Base-by-base conservation (phyloP, 75 land plant species). In the Picea sitchensis region DNA sequence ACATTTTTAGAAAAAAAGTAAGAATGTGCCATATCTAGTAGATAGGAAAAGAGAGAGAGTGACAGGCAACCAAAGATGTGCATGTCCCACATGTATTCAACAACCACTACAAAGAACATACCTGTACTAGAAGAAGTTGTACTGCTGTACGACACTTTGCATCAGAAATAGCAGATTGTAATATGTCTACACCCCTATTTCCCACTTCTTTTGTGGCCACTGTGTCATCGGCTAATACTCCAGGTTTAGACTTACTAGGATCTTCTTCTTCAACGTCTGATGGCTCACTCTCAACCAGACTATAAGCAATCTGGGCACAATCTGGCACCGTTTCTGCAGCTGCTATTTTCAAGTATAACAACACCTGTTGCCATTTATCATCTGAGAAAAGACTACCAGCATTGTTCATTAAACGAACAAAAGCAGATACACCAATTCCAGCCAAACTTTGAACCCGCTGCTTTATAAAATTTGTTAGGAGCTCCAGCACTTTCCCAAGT, bases 71-170 rank as follows among this genome's bases (percentile, higher is more conserved):
- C 18, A 79, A n/a, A 5, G 56, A 51, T n/a, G 31, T 56, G 76
- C 59, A 26, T 15, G 38, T 75, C 3, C 56, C 47, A 26, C 20
- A 51, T 15, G 3, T 47, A 56, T 23, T 26, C 34, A 75, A 54
- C 76, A 75, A 47, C 76, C 75, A 61, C 14, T 17, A 13, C 20
- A 34, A 61, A 63, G 44, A 47, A 34, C 3, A 65, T 59, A 96
- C 95, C 95, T 93, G 91, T 72, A 90, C 60, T 60, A 88, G 78
- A 20, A 85, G 84, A 3, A 93, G 85, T 73, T 92, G 94, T 76
- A 90, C 84, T 15, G 94, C 77, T 57, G 90, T 84, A 80, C 90
- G 90, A 80, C 84, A 73, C 76, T 90, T 93, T 79, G 87, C 83
- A 79, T 88, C 85, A 38, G 85, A 78, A 64, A 90, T 81, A 14